Conservation (phyloP, 208 protist species). For the Leptomonas pyrrhocoris region DNA sequence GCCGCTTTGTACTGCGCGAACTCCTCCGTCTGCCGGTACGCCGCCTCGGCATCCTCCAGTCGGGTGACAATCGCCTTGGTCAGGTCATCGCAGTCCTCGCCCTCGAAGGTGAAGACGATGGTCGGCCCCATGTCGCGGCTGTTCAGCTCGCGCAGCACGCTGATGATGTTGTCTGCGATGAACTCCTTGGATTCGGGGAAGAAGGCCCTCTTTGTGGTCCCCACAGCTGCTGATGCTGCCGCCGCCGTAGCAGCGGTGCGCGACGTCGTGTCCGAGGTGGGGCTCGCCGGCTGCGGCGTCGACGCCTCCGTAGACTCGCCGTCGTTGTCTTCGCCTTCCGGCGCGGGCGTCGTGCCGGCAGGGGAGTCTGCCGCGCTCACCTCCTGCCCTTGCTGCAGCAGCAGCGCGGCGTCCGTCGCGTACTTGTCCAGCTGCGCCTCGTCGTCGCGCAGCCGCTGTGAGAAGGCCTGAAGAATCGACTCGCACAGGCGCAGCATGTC, state of each 20-base stretch:
- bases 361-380: conserved; percentile 4
- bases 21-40: conserved; percentile 87
- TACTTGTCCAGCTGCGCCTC: conserved; percentile 68
- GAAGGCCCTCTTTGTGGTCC: conserved; percentile 8
- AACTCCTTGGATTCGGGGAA: conserved; percentile 88
- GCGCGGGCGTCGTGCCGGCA: conserved; percentile 2
- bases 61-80: conserved; percentile 76
- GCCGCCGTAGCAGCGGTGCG: conserved; percentile 11
- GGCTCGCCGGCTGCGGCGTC: neutral
- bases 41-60: conserved; percentile 79
- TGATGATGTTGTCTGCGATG: conserved; percentile 81
- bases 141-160: conserved; percentile 90
- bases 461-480: conserved; percentile 71
- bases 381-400: conserved; percentile 26
- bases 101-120: conserved; percentile 93
- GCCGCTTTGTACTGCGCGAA: conserved; percentile 73
- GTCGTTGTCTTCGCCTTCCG: conserved; percentile 10
- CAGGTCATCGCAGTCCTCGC: conserved; percentile 87
- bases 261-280: neutral
- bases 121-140: conserved; percentile 86
- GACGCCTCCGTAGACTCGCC: neutral
- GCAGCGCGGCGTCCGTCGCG: conserved; percentile 53
- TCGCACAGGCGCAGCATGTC: conserved; percentile 57
- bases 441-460: conserved; percentile 72
- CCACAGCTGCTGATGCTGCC: neutral